Base-by-base conservation (phyloP, 2,329 filamentous ascomycete genomes). In the Blastomyces silverae region DNA sequence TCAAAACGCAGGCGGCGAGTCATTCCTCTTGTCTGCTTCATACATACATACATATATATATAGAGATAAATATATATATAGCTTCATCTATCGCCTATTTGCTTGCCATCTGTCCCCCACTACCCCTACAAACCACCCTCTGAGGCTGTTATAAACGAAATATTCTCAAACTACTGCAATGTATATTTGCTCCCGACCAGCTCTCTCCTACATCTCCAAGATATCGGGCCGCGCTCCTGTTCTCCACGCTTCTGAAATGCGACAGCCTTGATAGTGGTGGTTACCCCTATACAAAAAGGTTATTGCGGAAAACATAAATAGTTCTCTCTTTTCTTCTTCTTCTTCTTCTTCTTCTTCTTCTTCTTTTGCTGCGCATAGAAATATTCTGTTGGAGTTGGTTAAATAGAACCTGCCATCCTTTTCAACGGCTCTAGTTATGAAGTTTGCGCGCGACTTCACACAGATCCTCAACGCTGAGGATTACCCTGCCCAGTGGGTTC, bases 371-470 rank as follows among this genome's bases (percentile, higher is more conserved):
- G 15, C 50, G 13, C 50, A 52, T 28, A 52, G 50, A 17, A 28
- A 52, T n/a, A 28, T 15, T 28, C 50, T 2, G 50, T 11, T 52
- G 50, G 50, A 52, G 50, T 28, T 52, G 22, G 22, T 28, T 52
- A 13, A 6, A 13, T 15, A 22, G 15, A 34, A n/a, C 28, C 15
- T 20, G 2, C 34, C n/a, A 11, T 25, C 22, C 22, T 15, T 34
- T n/a, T 8, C 4, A 31, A 20, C 22, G 11, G 13, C 58, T 25
- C 39, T 44, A 20, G 42, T 22, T 64, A 96, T 96, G 91, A 96
- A 96, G 82, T 96, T 95, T 77, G 90, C 87, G 37, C 89, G 89
- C 73, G 84, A 87, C 72, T 94, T 91, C 74, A 86, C 87, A 73
- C 84, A 88, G 70, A 83, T 84, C 61, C 82, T 96, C 67, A 81